Percentiles rank a stretch among this genome's conserved stretches.
Conservation (phyloP, 768 basidiomycete genomes). For the Suillus spraguei region DNA sequence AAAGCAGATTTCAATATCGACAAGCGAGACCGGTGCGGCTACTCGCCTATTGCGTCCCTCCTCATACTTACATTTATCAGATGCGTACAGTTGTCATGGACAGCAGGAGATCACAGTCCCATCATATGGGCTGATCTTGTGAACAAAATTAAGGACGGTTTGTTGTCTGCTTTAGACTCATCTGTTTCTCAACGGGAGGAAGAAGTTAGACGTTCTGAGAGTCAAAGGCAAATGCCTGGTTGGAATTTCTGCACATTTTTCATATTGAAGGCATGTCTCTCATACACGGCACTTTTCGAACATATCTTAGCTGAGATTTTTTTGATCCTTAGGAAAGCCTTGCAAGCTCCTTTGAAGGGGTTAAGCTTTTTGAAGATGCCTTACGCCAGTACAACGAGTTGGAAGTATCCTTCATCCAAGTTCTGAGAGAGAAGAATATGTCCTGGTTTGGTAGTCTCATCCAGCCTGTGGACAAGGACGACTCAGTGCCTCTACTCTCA, state of each 20-base stretch:
- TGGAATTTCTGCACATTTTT: constrained; percentile 99
- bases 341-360: constrained; percentile 88
- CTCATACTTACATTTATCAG: constrained; percentile 39
- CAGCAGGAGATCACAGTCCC: constrained; percentile 70
- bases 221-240: constrained; percentile 89
- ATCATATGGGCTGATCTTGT: constrained; percentile 86
- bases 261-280: constrained; percentile 75
- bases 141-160: constrained; percentile 86
- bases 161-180: constrained; percentile 82
- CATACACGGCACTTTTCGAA: constrained; percentile 6
- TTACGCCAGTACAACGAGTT: constrained; percentile 89
- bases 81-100: constrained; percentile 83
- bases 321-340: constrained; percentile 77
- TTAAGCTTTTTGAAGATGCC: constrained; percentile 89
- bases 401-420: constrained; percentile 78
- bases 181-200: constrained; percentile 83
- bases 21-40: constrained; percentile 75
- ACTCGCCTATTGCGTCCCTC: constrained; percentile 4
- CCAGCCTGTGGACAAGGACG: constrained; percentile 68
- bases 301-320: constrained; percentile 11
- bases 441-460: constrained; percentile 94
- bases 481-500: constrained; percentile 80
- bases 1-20: constrained; percentile 90
- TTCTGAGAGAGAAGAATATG: constrained; percentile 76
- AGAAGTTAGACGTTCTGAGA: constrained; percentile 87